Base-by-base conservation (phyloP, 106 monocot species). In the Acorus calamus region DNA sequence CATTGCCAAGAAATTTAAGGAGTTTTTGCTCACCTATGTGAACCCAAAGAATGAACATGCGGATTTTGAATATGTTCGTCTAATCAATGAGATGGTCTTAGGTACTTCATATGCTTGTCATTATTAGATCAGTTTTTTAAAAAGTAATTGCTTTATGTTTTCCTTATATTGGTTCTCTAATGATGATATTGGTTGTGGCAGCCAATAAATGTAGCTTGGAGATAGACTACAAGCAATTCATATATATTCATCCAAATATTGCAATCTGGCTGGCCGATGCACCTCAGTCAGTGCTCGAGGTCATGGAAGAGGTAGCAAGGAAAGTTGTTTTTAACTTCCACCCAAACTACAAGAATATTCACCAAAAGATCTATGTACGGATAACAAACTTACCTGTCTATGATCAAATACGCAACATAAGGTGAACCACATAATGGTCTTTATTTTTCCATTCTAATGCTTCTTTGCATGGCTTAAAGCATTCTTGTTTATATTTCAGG, bases 181-280 rank as follows among this genome's bases (percentile, higher is more conserved):
- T 28, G 28, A 28, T 28, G 28, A 28, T 28, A 28, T 28, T 28
- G 28, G 28, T 28, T 28, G 28, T 28, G 28, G 74, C 85, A 98
- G 98, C 87, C 60, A 98, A 98, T 47, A 91, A 85, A 46, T 98
- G 98, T 61, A 98, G 98, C 71, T 76, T 98, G 73, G 98, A 98
- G 78, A 92, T 98, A 47, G 91, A 92, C 66, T 98, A 98, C 75
- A 98, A 98, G 69, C 92, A 98, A 56, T 98, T 98, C 55, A 98
- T 98, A 46, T 85, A 83, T 49, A 69, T 83, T 66, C 83, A 88
- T 69, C 92, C 98, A 60, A 98, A 98, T 72, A 92, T 98, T 74
- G 98, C 98, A 49, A 92, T 98, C 47, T 98, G 98, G 98, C 66
- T 98, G 51, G 98, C 98, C 71, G 98, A 98, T 79, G 98, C 98